phyloP scores from a whole-genome alignment of 148 eudicot species.

The Fagopyrum homotropicum region DNA sequence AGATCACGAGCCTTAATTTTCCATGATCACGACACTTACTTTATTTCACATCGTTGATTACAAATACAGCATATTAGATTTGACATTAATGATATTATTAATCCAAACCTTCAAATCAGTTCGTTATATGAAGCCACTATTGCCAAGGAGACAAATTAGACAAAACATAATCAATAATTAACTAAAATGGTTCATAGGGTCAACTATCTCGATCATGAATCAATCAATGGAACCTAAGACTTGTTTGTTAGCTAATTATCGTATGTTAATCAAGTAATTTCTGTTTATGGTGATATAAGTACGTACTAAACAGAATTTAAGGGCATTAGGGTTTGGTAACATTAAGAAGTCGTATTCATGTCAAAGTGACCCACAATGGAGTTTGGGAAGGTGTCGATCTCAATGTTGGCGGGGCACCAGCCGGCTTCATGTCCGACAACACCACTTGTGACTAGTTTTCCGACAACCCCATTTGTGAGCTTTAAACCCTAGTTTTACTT shows the following conservation, averaged over 20 bases:
- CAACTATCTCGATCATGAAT: background rate
- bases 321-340: background rate
- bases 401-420: conserved; percentile 9
- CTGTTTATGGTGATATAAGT: background rate
- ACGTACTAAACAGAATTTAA: background rate
- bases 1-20: background rate
- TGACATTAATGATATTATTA: conserved; percentile 1
- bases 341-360: background rate
- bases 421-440: background rate
- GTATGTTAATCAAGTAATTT: background rate
- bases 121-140: background rate
- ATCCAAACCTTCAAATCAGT: background rate
- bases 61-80: background rate
- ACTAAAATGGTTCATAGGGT: background rate
- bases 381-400: no score
- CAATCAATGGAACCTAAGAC: background rate
- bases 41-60: background rate
- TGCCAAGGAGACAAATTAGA: conserved; percentile 4
- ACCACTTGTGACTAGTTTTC: background rate
- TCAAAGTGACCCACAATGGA: background rate
- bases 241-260: background rate
- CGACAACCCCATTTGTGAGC: background rate
- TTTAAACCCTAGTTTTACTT: no score
- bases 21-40: background rate
- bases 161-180: background rate